A percentile compares a stretch with the other conserved stretches of the same genome.
Evolutionary conservation across 305 asterid genomes (phyloP).

Genomic region (Solanum hybrid): DNA sequence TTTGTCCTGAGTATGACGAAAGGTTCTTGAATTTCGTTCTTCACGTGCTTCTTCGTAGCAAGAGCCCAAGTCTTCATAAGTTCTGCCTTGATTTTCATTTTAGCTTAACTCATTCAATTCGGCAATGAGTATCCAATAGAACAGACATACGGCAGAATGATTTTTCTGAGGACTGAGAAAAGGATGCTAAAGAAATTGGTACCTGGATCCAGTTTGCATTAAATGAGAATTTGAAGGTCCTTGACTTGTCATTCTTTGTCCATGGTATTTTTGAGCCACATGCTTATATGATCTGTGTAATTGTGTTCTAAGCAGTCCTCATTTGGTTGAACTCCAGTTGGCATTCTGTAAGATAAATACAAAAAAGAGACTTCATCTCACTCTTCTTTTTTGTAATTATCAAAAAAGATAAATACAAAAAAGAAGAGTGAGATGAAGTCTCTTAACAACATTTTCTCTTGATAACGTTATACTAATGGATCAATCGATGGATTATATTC

Average conservation of each 20-base stretch:
- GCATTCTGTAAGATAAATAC: neutral
- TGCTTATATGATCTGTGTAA: neutral
- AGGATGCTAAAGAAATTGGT: neutral
- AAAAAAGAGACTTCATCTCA: neutral
- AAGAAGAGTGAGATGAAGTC: neutral
- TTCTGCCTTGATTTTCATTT: neutral
- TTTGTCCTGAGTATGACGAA: too few relatives aligned
- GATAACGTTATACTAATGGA: neutral
- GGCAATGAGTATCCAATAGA: neutral
- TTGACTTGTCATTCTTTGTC: neutral
- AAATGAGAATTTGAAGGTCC: neutral
- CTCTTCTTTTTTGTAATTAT: neutral
- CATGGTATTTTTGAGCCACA: neutral
- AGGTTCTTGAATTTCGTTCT: too few relatives aligned
- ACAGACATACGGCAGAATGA: neutral
- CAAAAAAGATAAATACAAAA: neutral
- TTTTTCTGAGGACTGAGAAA: neutral
- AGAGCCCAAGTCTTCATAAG: neutral
- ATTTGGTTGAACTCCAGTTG: neutral
- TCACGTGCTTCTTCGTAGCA: neutral
- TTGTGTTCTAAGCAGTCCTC: neutral
- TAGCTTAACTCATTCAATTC: neutral
- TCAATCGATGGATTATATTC: neutral
- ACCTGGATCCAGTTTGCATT: neutral
- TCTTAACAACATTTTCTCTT: neutral